These are phyloP conservation scores for Alternaria ethzedia DNA, from an alignment of 2,329 filamentous ascomycete genomes.

Conservation along the genomic window DNA sequence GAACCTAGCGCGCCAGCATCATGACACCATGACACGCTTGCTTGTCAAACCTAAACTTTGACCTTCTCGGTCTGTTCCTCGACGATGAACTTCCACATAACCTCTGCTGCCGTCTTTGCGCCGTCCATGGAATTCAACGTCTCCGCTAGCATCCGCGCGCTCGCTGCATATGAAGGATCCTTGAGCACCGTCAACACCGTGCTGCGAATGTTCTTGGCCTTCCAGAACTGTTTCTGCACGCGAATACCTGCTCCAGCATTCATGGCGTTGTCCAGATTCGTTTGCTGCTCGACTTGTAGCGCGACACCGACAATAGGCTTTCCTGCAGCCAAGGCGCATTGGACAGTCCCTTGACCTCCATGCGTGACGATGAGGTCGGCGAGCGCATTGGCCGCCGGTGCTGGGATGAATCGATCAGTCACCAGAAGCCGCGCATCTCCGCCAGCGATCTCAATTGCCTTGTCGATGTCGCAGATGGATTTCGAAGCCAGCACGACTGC, in stretches of 20 bases:
- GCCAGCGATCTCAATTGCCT: constrained; percentile 29
- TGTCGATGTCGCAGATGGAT: constrained; percentile 39
- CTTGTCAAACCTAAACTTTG: constrained; percentile 1
- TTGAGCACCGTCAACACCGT: constrained; percentile 33
- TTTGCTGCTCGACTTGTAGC: constrained; percentile 43
- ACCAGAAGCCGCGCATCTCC: constrained; percentile 36
- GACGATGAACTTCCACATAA: constrained; percentile 42
- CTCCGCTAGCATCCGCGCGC: constrained; percentile 31
- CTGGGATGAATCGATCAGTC: constrained; percentile 41
- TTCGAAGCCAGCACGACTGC: constrained; percentile 39
- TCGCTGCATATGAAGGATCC: constrained; percentile 32
- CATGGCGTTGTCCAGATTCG: constrained; percentile 45
- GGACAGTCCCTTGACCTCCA: constrained; percentile 42
- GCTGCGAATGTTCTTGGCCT: constrained; percentile 34
- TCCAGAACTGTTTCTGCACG: constrained; percentile 38
- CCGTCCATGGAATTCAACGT: constrained; percentile 39
- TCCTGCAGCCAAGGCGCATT: constrained; percentile 39
- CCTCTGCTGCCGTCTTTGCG: constrained; percentile 35
- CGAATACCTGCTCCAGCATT: constrained; percentile 39
- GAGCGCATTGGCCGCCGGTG: constrained; percentile 35
- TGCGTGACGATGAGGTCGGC: constrained; percentile 40
- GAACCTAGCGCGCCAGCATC: background rate
- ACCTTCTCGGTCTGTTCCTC: constrained; percentile 24
- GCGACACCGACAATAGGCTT: constrained; percentile 43
- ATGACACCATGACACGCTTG: constrained; percentile 4